Percentiles rank a stretch among this genome's conserved stretches.
phyloP scores from a whole-genome alignment of 768 basidiomycete genomes.

The Filobasidium floriforme region DNA sequence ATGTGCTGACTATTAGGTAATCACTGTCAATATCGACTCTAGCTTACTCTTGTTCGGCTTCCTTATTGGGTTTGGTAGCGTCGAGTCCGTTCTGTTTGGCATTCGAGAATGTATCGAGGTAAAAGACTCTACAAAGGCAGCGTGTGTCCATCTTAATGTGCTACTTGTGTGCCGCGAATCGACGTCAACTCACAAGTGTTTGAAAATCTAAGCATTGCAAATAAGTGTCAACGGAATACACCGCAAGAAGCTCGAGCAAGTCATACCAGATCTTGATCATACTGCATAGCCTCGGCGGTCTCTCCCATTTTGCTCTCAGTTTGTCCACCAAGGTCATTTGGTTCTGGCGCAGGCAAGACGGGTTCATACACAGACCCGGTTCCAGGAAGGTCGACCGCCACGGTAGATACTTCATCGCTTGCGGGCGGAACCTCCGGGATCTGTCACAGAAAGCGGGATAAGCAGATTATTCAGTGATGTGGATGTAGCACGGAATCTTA shows the following conservation, averaged over 20 bases:
- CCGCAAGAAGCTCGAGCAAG: background rate
- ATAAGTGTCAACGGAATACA: background rate
- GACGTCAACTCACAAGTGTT: slow-evolving; percentile 61
- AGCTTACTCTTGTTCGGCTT: background rate
- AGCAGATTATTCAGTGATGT: too few species aligned
- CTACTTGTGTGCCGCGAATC: background rate
- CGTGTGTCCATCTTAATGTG: background rate
- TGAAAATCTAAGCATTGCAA: slow-evolving; percentile 55
- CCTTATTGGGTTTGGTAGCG: slow-evolving; percentile 7
- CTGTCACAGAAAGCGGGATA: too few species aligned
- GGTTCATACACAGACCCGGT: too few species aligned
- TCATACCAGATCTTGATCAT: slow-evolving; percentile 57
- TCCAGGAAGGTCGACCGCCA: too few species aligned
- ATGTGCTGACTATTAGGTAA: too few species aligned
- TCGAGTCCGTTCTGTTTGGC: slow-evolving; percentile 60
- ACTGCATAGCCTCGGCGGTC: slow-evolving; percentile 59
- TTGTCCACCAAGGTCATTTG: too few species aligned
- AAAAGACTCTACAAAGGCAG: slow-evolving; percentile 59
- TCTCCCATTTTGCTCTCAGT: slow-evolving; percentile 61
- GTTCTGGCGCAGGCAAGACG: too few species aligned
- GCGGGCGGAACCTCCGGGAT: too few species aligned
- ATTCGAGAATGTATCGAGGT: slow-evolving; percentile 73
- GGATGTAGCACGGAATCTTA: too few species aligned
- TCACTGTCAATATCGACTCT: background rate
- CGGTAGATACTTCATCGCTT: too few species aligned